Evolutionary conservation across 768 basidiomycete genomes (phyloP), one percentile per base, ranked within the genome.

Genomic region (Collybia sordida): DNA sequence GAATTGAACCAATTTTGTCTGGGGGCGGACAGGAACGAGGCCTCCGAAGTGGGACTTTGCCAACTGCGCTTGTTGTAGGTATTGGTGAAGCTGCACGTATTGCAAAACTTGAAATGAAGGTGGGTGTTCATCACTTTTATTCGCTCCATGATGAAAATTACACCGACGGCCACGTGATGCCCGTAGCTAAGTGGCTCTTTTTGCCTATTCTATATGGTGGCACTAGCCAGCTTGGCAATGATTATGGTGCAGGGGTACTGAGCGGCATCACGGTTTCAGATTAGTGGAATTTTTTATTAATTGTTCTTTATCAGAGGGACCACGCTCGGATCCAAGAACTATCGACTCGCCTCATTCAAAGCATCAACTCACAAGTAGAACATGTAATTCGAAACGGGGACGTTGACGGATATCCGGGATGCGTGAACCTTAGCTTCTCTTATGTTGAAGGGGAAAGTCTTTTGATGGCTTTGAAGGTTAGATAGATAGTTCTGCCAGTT

Each of bases 1-100:
- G 97, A 45, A 71, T 98, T 58, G 97, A 98, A 63, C 97, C 97
- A 1, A 89, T 99, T 57, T 70, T 99, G 45, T 93, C 83, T 58
- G 97, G 97, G 17, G 97, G 97, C 55, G 97, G 97, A 8, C 97
- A 99, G 70, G 97, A 99, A 72, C 81, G 97, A 48, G 97, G 97
- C 1, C 69, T 99, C 61, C 74, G 97, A 49, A 93, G 91, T 57
- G 97, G 97, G n/a, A 99, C 97, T 0, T 74, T 99, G 11, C 84
- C 97, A 1, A 85, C 94, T 12, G 78, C 90, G 1, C 73, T 99
- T 48, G 88, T 84, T 8, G 94, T 98, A 24, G 97, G 97, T 4
- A 70, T 99, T 34, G 97, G 97, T 4, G 97, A 95, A 69, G 96
- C 97, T 28, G 92, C 93, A 46, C 82, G 93, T 51, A 82, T 99